Conservation (phyloP, 2,329 filamentous ascomycete species). For the Pseudocercospora eumusae region DNA sequence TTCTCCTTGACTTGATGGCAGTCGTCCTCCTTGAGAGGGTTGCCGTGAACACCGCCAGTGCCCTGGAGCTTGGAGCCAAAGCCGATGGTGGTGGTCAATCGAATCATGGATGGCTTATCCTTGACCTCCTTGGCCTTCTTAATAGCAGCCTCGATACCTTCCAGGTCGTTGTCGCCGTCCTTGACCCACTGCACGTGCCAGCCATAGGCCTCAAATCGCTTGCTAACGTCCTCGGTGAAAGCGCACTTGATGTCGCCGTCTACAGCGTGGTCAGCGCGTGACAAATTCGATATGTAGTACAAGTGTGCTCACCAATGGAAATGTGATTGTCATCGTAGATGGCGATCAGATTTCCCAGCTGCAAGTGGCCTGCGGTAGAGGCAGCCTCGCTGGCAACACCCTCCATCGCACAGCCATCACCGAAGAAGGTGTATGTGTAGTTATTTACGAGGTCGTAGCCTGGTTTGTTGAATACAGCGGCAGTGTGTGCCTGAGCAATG, state of each 20-base stretch:
- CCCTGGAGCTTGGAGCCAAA: slow-evolving; percentile 92
- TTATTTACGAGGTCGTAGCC: slow-evolving; percentile 90
- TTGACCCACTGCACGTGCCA: slow-evolving; percentile 87
- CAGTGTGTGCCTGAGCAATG: slow-evolving; percentile 91
- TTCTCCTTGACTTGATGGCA: slow-evolving; percentile 89
- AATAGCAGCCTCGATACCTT: slow-evolving; percentile 84
- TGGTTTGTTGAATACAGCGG: slow-evolving; percentile 93
- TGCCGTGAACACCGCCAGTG: slow-evolving; percentile 93
- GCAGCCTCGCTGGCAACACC: slow-evolving; percentile 92
- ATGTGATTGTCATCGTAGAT: slow-evolving; percentile 99
- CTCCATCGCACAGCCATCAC: slow-evolving; percentile 98
- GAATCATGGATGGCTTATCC: slow-evolving; percentile 96
- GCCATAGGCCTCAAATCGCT: slow-evolving; percentile 95
- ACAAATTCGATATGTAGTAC: neutral
- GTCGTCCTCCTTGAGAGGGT: slow-evolving; percentile 92
- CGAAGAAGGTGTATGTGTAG: slow-evolving; percentile 95
- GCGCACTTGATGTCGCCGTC: slow-evolving; percentile 94
- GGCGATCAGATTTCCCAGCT: slow-evolving; percentile 95
- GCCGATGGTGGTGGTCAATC: slow-evolving; percentile 95
- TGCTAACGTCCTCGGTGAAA: slow-evolving; percentile 94
- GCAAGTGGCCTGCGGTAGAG: slow-evolving; percentile 90
- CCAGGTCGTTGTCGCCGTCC: slow-evolving; percentile 86
- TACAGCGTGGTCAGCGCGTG: slow-evolving; percentile 37
- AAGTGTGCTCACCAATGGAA: slow-evolving; percentile 62
- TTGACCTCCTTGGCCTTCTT: slow-evolving; percentile 81